Conservation (phyloP, 345 rosid species). For the Ailanthus altissimus region DNA sequence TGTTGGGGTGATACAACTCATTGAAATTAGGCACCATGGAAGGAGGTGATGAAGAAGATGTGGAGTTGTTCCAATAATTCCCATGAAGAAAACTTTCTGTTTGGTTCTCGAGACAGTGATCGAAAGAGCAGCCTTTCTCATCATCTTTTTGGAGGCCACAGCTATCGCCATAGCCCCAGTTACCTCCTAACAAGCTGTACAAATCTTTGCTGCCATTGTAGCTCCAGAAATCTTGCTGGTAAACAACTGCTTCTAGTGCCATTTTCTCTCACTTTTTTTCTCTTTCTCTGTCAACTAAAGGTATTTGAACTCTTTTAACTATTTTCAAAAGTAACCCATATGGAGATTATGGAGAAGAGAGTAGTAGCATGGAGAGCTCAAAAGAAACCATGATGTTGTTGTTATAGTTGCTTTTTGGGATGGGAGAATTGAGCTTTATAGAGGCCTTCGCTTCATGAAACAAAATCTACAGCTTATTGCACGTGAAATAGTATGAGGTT, state of each 20-base stretch:
- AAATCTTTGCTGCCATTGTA: slow-evolving; percentile 47
- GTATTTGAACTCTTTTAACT: neutral
- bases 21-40: slow-evolving; percentile 26
- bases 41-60: slow-evolving; percentile 26
- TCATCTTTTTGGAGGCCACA: slow-evolving; percentile 27
- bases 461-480: slow-evolving; percentile 38
- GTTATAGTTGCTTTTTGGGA: slow-evolving; percentile 19
- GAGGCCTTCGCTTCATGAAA: slow-evolving; percentile 27
- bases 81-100: slow-evolving; percentile 33
- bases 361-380: neutral
- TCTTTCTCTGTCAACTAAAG: slow-evolving; percentile 15
- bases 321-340: neutral
- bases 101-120: slow-evolving; percentile 44
- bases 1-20: slow-evolving; percentile 25
- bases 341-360: neutral
- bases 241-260: slow-evolving; percentile 75
- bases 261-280: slow-evolving; percentile 31
- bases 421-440: slow-evolving; percentile 41
- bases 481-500: slow-evolving; percentile 43
- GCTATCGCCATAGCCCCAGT: slow-evolving; percentile 33
- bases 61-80: slow-evolving; percentile 28
- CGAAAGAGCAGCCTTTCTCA: slow-evolving; percentile 30
- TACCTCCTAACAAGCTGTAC: slow-evolving; percentile 41
- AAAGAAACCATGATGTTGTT: neutral
- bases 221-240: slow-evolving; percentile 50